Conservation (phyloP, 2,329 filamentous ascomycete species). For the Beauveria varroae region DNA sequence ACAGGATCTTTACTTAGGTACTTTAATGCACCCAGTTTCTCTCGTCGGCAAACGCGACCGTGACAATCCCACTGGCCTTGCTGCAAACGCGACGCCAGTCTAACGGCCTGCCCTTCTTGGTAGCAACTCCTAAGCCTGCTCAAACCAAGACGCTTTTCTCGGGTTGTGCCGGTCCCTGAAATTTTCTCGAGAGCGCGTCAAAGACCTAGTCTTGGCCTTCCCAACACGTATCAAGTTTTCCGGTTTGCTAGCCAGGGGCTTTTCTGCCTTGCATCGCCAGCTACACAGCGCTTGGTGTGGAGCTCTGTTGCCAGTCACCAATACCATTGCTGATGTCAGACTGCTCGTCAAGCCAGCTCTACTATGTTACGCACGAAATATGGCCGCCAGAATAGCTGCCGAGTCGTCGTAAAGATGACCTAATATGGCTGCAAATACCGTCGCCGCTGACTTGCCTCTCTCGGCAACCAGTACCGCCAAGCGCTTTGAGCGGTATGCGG, state of each 20-base stretch:
- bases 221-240: neutral
- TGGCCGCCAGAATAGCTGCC: neutral
- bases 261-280: neutral
- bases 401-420: constrained; percentile 6
- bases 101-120: neutral
- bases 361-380: neutral
- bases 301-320: neutral
- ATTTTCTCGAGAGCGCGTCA: neutral
- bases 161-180: neutral
- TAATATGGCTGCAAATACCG: constrained; percentile 2
- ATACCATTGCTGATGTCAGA: constrained; percentile 6
- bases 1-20: neutral
- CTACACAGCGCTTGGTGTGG: neutral
- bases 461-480: constrained; percentile 1
- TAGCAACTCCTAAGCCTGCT: neutral
- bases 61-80: neutral
- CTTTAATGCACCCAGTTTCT: neutral
- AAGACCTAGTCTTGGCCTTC: neutral
- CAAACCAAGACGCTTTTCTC: neutral
- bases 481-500: neutral
- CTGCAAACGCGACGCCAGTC: neutral
- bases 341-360: neutral
- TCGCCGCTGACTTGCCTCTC: constrained; percentile 7
- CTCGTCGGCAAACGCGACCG: neutral
- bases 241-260: neutral